Conservation (phyloP, 2,329 filamentous ascomycete species). For the Aspergillus hiratsukae region DNA sequence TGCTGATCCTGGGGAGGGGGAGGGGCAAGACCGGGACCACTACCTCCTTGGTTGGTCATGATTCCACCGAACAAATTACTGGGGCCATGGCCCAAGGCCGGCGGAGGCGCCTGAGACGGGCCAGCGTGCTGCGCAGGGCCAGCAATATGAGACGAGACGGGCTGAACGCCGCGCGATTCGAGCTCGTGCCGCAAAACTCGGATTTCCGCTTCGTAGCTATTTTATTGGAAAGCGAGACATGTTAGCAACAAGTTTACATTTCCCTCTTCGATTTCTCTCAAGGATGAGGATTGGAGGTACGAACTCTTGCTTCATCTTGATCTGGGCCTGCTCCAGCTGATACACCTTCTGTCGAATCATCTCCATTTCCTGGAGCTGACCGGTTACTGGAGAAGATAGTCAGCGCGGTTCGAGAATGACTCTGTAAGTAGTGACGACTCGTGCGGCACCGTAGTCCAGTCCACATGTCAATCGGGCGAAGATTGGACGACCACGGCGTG, state of each 20-base stretch:
- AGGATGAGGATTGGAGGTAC: slow-evolving; percentile 27
- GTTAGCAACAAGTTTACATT: slow-evolving; percentile 12
- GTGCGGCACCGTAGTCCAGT: neutral
- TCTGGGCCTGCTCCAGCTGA: slow-evolving; percentile 83
- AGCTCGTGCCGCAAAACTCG: slow-evolving; percentile 81
- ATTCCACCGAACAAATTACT: slow-evolving; percentile 93
- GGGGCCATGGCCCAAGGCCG: slow-evolving; percentile 76
- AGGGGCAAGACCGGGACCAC: slow-evolving; percentile 75
- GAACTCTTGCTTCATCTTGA: slow-evolving; percentile 87
- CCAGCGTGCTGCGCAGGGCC: slow-evolving; percentile 72
- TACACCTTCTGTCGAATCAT: slow-evolving; percentile 91
- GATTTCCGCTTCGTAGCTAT: slow-evolving; percentile 91
- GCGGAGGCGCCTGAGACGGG: slow-evolving; percentile 78
- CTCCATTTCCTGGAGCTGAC: slow-evolving; percentile 92
- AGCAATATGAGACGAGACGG: slow-evolving; percentile 64
- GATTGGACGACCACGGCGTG: neutral
- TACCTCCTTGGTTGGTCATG: slow-evolving; percentile 85
- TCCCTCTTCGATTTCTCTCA: neutral
- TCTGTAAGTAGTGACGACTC: neutral
- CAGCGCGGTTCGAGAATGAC: neutral
- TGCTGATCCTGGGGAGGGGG: slow-evolving; percentile 66
- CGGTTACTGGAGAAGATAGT: slow-evolving; percentile 60
- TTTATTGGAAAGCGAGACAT: neutral
- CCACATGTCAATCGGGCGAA: neutral
- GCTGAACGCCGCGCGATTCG: slow-evolving; percentile 62